phyloP scores from a whole-genome alignment of 768 basidiomycete genomes.

The Russula olivacea region DNA sequence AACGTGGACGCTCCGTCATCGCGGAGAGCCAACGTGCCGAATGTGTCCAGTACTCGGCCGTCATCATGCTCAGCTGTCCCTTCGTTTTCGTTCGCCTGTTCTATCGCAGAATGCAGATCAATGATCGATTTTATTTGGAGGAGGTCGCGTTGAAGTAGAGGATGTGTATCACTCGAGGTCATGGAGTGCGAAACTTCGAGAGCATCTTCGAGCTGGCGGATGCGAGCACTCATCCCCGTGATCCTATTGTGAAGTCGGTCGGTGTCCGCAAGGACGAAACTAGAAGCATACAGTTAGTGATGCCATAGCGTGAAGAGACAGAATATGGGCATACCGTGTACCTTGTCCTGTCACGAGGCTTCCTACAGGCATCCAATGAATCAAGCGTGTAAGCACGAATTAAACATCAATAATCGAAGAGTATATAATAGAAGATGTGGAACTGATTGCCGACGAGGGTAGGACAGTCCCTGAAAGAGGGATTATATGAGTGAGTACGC shows the following conservation, averaged over 20 bases:
- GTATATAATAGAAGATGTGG: background rate
- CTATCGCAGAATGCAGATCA: slow-evolving; percentile 57
- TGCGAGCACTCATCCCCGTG: slow-evolving; percentile 60
- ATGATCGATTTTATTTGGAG: slow-evolving; percentile 62
- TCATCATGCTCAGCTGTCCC: slow-evolving; percentile 29
- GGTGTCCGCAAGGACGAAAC: slow-evolving; percentile 68
- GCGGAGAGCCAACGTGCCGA: slow-evolving; percentile 62
- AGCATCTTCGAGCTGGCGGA: slow-evolving; percentile 66
- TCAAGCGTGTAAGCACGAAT: background rate
- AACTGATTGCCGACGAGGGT: background rate
- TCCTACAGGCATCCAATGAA: slow-evolving; percentile 29
- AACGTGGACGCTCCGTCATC: slow-evolving; percentile 68
- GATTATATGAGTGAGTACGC: slow-evolving; percentile 17
- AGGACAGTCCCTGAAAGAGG: background rate
- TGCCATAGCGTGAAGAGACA: background rate
- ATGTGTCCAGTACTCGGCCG: slow-evolving; percentile 56
- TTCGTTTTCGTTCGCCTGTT: slow-evolving; percentile 35
- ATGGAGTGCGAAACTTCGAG: slow-evolving; percentile 47
- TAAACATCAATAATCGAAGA: background rate
- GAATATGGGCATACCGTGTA: slow-evolving; percentile 47
- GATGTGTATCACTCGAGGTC: slow-evolving; percentile 47
- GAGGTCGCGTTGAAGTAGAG: slow-evolving; percentile 53
- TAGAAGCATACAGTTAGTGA: slow-evolving; percentile 26
- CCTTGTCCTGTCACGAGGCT: slow-evolving; percentile 74
- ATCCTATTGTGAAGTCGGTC: slow-evolving; percentile 67